Evolutionary conservation across 345 rosid genomes (phyloP), one percentile per base, ranked within the genome.

Genomic region (Linum tenue): DNA sequence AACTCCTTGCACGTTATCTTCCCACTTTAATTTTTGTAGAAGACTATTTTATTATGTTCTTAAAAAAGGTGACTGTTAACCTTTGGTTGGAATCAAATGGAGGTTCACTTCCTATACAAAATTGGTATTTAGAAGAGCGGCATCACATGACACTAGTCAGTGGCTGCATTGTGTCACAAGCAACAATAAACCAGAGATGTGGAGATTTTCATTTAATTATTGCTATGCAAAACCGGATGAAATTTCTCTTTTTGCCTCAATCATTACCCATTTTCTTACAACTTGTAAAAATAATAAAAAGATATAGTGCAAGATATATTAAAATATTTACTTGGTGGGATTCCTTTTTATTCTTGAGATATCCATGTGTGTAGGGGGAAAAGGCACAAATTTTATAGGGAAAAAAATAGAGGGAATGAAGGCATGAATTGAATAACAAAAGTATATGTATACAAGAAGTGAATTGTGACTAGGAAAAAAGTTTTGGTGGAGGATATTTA

Each of bases 171-270:
- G 77, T 72, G 70, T 73, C 73, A 15, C 74, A 73, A 71, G 80
- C 83, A 79, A 78, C 74, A 35, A 67, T 5, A 3, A 10, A 68
- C 53, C 56, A 60, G 69, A 69, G 66, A 76, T 22, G 31, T 22
- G 31, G 31, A 22, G 31, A 22, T 22, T 22, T 22, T 60, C 62
- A 59, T 55, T 48, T 69, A 69, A 56, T 71, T 63, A 82, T 48
- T 69, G 70, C 44, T 71, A 59, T 66, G 66, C 53, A 71, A 72
- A 82, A 73, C 64, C 36, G 75, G 86, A 75, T 82, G 79, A 82
- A 88, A 66, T 70, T 56, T 71, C 70, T 81, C 91, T 88, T 85
- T 88, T 85, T 67, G 82, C 65, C 67, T 70, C 81, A 84, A 82
- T 85, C 73, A 88, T 85, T 80, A 77, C 78, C 39, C 38, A 68